Base-by-base conservation (phyloP, 805 yeast genomes). In the Starmerella bombi region DNA sequence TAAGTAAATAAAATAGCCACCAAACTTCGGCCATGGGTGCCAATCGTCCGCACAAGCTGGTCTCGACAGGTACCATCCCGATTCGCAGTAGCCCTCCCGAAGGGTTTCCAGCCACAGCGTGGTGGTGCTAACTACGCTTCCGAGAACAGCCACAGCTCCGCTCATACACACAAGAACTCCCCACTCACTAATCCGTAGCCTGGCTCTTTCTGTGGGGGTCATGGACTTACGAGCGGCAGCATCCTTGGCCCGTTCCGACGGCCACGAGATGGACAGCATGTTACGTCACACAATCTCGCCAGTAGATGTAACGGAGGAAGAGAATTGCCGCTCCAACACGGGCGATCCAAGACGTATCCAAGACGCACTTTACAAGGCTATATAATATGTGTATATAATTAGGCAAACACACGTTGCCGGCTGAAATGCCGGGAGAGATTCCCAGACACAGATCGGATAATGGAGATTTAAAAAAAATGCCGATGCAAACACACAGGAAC, bases 101-200 rank as follows among this genome's bases (percentile, higher is more conserved):
- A 85, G 58, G 49, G 77, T 75, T 3, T 81, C 79, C 18, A 88
- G 62, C 73, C 88, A 86, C 39, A 81, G 84, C 0, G 95, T 79
- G 8, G 80, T 67, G 8, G 86, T 70, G 51, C 82, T 85, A 38
- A 86, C 63, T 17, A 68, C 66, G 0, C 86, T 88, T 0, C 95
- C 95, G 29, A 83, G 72, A 1, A 74, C 50, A 1, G 97, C 98
- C 33, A 82, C 78, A 1, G 66, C 46, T 1, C 80, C 51, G 1
- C 96, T 95, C 46, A 83, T 80, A 1, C 67, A 50, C 0, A 85
- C 71, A 30, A 88, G 61, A 0, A 80, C 75, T 1, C 80, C 51
- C 79, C 94, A 83, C 37, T 70, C 48, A 19, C 35, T 33, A 7
- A 21, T 9, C 42, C 45, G 33, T 14, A 41, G 29, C 34, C 38